Base-by-base conservation (phyloP, 2,329 filamentous ascomycete species). In the Sclerotinia subarctica region DNA sequence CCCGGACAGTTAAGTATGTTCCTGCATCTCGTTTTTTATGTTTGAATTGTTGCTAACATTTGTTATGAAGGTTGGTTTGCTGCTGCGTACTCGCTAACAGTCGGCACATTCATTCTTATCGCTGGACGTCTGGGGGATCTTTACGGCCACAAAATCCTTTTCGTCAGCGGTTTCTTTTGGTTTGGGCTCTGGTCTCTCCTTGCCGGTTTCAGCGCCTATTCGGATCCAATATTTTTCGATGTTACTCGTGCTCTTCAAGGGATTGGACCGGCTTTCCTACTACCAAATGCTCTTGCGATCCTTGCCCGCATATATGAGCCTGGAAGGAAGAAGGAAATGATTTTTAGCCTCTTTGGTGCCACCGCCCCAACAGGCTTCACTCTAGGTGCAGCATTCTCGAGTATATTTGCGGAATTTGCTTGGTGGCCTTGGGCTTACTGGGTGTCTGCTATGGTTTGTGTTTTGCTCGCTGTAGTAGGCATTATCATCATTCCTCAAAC, bases 31-130 rank as follows among this genome's bases (percentile, higher is more conserved):
- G 19, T 42, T 10, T 8, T 10, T 26, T 11, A 29, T 24, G 3
- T 24, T 15, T 19, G 6, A 17, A n/a, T 13, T 3, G 8, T 49
- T 5, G 5, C 44, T 66, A 60, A 66, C 2, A 32, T 26, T 10
- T 2, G 2, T 32, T 21, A 2, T n/a, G 13, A 35, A 24, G 82
- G 81, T 58, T 88, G 86, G 85, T 81, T 84, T 58, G 80, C 85
- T 15, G 85, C 85, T 0, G 85, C 84, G 1, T 90, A 87, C 73
- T 85, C 17, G 81, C 76, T 89, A 69, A 85, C 83, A 0, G 82
- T 84, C 70, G 81, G 84, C 3, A 80, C 83, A 2, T 85, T 86
- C 69, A 83, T 86, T 21, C 76, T 86, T 0, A 78, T 84, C 3
- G 81, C 80, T 8, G 84, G 84, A 7, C 81, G 84, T 0, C 76